Evolutionary conservation across 306 rosid genomes (phyloP), one percentile per base, ranked within the genome.

Genomic region (Pueraria montana): DNA sequence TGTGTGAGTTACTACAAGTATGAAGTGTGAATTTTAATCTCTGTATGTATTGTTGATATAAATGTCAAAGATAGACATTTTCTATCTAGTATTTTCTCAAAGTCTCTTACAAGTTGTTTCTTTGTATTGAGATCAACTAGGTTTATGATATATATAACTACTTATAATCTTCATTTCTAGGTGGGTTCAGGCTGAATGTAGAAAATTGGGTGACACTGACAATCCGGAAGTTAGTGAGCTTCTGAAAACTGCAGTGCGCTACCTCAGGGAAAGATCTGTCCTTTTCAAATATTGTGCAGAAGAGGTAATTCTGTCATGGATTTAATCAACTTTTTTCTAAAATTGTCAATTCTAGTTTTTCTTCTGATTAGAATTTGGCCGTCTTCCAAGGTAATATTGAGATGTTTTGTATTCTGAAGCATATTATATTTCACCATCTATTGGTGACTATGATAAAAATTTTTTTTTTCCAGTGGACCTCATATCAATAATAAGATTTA

Each of bases 211-310:
- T 2, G 97, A 96, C 80, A 86, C 97, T 32, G 98, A 96, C 89
- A 96, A 91, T 89, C 97, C 97, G 0, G 97, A 96, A 89, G 98
- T 96, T 85, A 58, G 91, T 43, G 96, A 92, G 81, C 97, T 96
- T 71, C 87, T 96, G 84, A 93, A 87, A 85, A 90, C 91, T 23
- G 98, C 98, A 55, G 98, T 96, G 59, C 91, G 91, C 79, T 94
- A 94, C 87, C 99, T 96, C 84, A 91, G 89, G 87, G 99, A 94
- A 87, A 89, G 99, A 78, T 93, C 97, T 56, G 92, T 91, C 67
- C 99, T 96, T 84, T 94, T 96, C 91, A 96, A 96, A 87, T 96
- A 96, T 75, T 96, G 99, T 87, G 98, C 99, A 56, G 99, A 96
- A 88, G 99, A 96, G 99, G 99, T 92, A 81, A 81, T 84, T 88